Evolutionary conservation across 2,329 filamentous ascomycete species (phyloP), one percentile per base, ranked within the genome.

Genomic region (Stromatinia cepivora): DNA sequence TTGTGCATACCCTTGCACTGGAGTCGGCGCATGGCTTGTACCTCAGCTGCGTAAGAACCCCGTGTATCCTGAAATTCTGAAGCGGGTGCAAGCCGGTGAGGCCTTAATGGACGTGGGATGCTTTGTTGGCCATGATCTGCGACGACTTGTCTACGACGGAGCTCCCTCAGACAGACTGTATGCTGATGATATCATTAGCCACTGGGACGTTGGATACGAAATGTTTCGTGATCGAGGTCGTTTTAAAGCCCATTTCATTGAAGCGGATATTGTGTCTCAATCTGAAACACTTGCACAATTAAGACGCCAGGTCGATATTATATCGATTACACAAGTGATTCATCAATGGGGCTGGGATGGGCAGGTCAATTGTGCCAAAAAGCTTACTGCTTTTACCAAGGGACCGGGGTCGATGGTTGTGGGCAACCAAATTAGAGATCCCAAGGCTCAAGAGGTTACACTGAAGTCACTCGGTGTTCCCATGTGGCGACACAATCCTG

Each of bases 341-440:
- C 82, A 84, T 65, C 75, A 83, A 10, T 84, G 82, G 71, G 75
- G 77, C 45, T 81, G 77, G 73, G 77, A 81, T 0, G 73, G 75
- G 5, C 81, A 83, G 34, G 25, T 70, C 17, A 65, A 67, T 42
- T 22, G 20, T n/a, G 57, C 28, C 70, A 72, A 69, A 62, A 36
- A 42, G 53, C n/a, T 65, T 61, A 42, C 75, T 25, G 50, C 13
- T 20, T 64, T 65, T 57, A 69, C 36, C 28, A 65, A 64, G 45
- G 31, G 52, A 3, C 20, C 50, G 9, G 66, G 64, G 4, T 67
- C 62, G 2, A 25, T 70, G 53, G n/a, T 71, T 46, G 31, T 70
- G 25, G 69, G 68, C 1, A 70, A 63, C 50, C 64, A 68, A 25
- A 50, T 70, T 42, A 67, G 69, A 15, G 70, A 70, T 46, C 13